These are phyloP conservation scores for Dothideomycetidae sp. DNA, from an alignment of 2,329 filamentous ascomycete genomes.

Conservation along the genomic window DNA sequence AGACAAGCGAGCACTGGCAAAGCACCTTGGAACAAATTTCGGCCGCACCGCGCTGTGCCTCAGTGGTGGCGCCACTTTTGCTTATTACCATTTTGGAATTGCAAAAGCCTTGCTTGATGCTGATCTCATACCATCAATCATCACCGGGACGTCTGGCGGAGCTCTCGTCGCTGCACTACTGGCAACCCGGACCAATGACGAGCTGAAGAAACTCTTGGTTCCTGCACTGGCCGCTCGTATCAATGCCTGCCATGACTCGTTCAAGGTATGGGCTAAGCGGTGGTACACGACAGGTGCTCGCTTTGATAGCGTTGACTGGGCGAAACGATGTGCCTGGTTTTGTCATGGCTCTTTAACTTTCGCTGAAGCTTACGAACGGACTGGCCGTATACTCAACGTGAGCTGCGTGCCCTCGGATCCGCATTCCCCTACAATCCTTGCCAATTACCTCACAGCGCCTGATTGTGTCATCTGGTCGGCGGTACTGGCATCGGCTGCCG, in stretches of 20 bases:
- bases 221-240: conserved; percentile 77
- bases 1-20: conserved; percentile 70
- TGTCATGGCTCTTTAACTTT: conserved; percentile 85
- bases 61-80: conserved; percentile 85
- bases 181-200: conserved; percentile 80
- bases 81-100: conserved; percentile 93
- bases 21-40: conserved; percentile 77
- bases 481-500: conserved; percentile 83
- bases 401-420: conserved; percentile 92
- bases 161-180: conserved; percentile 78
- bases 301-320: conserved; percentile 91
- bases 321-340: conserved; percentile 74
- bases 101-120: conserved; percentile 80
- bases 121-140: conserved; percentile 74
- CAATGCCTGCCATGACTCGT: conserved; percentile 67
- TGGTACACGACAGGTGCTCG: conserved; percentile 90
- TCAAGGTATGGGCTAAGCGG: conserved; percentile 60
- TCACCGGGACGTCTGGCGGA: conserved; percentile 90
- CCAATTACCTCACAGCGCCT: conserved; percentile 87
- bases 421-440: conserved; percentile 79
- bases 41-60: conserved; percentile 85
- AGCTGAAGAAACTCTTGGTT: conserved; percentile 70
- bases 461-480: conserved; percentile 99
- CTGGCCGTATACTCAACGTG: conserved; percentile 87
- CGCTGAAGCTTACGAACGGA: conserved; percentile 83